phyloP scores from a whole-genome alignment of 176 grass and related monocot species.

The Aegilops bicornis region DNA sequence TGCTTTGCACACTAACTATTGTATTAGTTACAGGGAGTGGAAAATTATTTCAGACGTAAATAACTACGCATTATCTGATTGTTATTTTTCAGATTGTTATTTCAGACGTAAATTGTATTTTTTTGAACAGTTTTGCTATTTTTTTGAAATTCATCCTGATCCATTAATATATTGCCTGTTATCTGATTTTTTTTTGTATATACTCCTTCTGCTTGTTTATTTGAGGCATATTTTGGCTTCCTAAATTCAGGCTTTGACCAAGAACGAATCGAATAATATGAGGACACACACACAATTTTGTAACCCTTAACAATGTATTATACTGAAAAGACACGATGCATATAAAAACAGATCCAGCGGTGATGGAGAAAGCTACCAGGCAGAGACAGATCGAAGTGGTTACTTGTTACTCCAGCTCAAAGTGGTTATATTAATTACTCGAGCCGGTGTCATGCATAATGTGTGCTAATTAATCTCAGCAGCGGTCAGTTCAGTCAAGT shows the following conservation, averaged over 20 bases:
- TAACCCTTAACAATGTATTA: background rate
- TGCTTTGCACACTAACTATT: conserved; percentile 17
- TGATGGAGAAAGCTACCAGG: too few relatives aligned
- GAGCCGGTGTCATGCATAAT: background rate
- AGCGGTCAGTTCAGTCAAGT: background rate
- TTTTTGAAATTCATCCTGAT: background rate
- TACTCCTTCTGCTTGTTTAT: background rate
- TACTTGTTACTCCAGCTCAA: conserved; percentile 26
- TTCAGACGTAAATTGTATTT: too few relatives aligned
- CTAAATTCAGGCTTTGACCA: background rate
- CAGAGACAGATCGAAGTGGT: conserved; percentile 39
- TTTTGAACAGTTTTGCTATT: too few relatives aligned
- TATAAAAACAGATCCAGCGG: too few relatives aligned
- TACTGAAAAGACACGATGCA: background rate
- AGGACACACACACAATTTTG: background rate
- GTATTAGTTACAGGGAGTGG: background rate
- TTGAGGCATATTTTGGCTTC: background rate
- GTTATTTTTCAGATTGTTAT: too few relatives aligned
- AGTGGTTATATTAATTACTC: conserved; percentile 20
- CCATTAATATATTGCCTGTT: background rate
- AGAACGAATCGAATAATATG: background rate
- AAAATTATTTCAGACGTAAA: background rate
- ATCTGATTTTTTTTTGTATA: background rate
- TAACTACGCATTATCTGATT: too few relatives aligned
- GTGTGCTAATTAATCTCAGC: conserved; percentile 13